Percentiles rank a stretch among this genome's conserved stretches.
Conservation (phyloP, 257 asterid genomes). For the Solanum lignicaule region DNA sequence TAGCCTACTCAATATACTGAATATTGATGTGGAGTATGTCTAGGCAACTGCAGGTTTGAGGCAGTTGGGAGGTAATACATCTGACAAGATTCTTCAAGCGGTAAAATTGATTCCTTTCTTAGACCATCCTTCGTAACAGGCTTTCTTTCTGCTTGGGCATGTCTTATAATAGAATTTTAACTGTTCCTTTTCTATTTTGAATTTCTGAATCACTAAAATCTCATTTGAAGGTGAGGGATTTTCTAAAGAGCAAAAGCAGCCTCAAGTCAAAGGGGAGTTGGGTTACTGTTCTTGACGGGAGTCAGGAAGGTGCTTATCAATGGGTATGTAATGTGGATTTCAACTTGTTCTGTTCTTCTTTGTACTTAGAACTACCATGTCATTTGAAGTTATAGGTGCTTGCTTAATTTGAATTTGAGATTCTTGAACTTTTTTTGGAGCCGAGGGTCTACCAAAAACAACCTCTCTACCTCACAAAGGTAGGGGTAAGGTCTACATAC, state of each 20-base stretch:
- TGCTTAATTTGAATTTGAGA: neutral
- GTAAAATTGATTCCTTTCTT: conserved; percentile 19
- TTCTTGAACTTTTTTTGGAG: neutral
- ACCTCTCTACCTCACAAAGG: neutral
- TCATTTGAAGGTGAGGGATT: conserved; percentile 39
- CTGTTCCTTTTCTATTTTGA: neutral
- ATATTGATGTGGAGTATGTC: neutral
- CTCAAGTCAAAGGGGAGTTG: conserved; percentile 39
- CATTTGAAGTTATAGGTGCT: neutral
- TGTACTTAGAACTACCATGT: neutral
- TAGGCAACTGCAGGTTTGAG: conserved; percentile 94
- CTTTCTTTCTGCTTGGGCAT: neutral
- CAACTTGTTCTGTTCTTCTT: neutral
- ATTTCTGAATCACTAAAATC: neutral
- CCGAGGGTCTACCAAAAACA: neutral
- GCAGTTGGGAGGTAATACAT: conserved; percentile 37
- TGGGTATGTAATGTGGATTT: conserved; percentile 43
- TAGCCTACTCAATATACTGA: neutral
- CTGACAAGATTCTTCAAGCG: conserved; percentile 61
- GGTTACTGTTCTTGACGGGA: conserved; percentile 55
- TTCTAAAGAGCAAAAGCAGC: conserved; percentile 35
- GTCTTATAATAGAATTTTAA: neutral
- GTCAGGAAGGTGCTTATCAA: conserved; percentile 61
- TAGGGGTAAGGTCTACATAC: neutral
- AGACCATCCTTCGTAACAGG: neutral